Percentiles rank a stretch among this genome's conserved stretches.
Evolutionary conservation across 2,329 filamentous ascomycete species (phyloP).

Genomic region (Trichoderma hamatum): DNA sequence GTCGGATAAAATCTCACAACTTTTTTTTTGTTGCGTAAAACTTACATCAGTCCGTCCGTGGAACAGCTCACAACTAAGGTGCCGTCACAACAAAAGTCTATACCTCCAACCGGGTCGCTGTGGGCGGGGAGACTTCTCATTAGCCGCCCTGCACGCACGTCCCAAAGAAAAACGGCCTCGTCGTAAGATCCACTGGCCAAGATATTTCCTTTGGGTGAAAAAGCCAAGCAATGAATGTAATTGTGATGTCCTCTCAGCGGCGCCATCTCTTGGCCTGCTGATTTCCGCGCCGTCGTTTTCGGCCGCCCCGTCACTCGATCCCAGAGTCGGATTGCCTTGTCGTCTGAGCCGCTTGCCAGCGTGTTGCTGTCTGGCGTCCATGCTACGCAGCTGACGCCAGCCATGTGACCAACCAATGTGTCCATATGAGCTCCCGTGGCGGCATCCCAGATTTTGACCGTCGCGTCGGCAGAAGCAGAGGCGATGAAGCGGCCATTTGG

Average conservation of each 20-base stretch:
- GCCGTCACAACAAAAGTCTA: conserved; percentile 91
- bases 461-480: conserved; percentile 85
- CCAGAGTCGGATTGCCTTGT: conserved; percentile 95
- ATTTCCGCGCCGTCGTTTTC: conserved; percentile 50
- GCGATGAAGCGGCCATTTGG: conserved; percentile 90
- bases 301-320: conserved; percentile 67
- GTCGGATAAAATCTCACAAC: not conserved
- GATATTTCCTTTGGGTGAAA: conserved; percentile 98
- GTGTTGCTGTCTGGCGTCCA: conserved; percentile 90
- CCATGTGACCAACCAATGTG: conserved; percentile 89
- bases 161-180: conserved; percentile 96
- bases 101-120: conserved; percentile 89
- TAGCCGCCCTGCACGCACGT: conserved; percentile 81
- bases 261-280: conserved; percentile 48
- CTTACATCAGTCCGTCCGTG: conserved; percentile 83
- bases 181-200: conserved; percentile 94
- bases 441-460: conserved; percentile 89
- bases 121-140: conserved; percentile 94
- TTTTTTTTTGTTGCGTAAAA: conserved; percentile 29
- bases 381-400: conserved; percentile 88
- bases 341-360: conserved; percentile 88
- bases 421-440: conserved; percentile 77
- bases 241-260: conserved; percentile 87
- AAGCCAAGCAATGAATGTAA: conserved; percentile 91
- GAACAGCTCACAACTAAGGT: conserved; percentile 91